Conservation (phyloP, 768 basidiomycete species). For the Mycena galopus region DNA sequence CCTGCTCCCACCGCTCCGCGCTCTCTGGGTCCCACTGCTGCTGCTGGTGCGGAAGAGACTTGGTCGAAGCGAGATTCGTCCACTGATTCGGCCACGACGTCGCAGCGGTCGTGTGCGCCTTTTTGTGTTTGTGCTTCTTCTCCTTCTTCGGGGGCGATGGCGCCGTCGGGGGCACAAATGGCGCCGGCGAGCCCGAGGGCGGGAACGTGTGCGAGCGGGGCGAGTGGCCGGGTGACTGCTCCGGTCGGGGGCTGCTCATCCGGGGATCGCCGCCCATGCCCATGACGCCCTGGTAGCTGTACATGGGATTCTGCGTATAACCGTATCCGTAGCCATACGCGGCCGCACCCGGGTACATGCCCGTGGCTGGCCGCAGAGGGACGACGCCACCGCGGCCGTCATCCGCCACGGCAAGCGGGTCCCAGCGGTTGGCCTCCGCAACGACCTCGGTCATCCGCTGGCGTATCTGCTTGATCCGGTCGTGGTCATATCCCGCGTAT, state of each 20-base stretch:
- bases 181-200: conserved; percentile 8
- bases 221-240: conserved; percentile 2
- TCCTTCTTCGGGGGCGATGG: conserved; percentile 15
- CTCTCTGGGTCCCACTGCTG: conserved; percentile 22
- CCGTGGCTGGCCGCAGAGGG: conserved; percentile 7
- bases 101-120: conserved; percentile 13
- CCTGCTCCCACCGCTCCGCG: conserved; percentile 29
- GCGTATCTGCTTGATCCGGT: conserved; percentile 59
- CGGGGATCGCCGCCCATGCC: conserved; percentile 6
- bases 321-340: background rate
- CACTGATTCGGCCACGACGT: conserved; percentile 27
- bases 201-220: conserved; percentile 13
- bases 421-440: conserved; percentile 37
- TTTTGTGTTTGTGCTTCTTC: conserved; percentile 16
- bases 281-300: background rate
- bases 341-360: background rate
- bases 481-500: conserved; percentile 62
- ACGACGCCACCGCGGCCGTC: conserved; percentile 31
- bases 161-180: conserved; percentile 7
- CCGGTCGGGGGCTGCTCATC: background rate
- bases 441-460: conserved; percentile 70
- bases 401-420: conserved; percentile 29
- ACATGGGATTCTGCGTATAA: conserved; percentile 8
- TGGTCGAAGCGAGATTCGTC: background rate
- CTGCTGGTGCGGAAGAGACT: background rate